A percentile compares a stretch with the other conserved stretches of the same genome.
Conservation (phyloP, 306 rosid species). For the Geum urbanum region DNA sequence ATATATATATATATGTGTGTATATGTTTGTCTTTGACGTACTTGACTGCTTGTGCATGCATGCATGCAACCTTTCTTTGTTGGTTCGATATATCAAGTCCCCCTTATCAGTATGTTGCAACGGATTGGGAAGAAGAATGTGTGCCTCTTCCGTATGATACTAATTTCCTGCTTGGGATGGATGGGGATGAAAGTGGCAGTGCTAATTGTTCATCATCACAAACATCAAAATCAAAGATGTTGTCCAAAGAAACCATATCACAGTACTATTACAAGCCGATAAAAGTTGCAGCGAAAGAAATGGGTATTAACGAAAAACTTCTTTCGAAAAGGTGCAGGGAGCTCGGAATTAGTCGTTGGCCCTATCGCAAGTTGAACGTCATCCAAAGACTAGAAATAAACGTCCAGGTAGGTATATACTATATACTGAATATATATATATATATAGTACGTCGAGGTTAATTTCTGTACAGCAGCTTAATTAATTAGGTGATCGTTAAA, state of each 20-base stretch:
- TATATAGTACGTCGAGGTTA: no score
- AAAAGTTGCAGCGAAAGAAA: background rate
- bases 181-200: background rate
- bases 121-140: background rate
- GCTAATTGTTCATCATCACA: background rate
- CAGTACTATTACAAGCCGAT: background rate
- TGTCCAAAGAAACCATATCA: constrained; percentile 5
- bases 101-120: background rate
- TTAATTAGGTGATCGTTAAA: no score
- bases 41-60: background rate
- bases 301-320: background rate
- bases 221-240: background rate
- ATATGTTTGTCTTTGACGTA: no score
- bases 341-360: background rate
- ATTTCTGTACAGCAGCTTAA: no score
- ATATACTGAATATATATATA: no score
- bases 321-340: background rate
- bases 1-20: background rate
- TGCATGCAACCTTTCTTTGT: no score
- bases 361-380: background rate
- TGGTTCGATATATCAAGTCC: no score
- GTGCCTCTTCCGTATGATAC: background rate
- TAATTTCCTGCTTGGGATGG: background rate
- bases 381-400: background rate
- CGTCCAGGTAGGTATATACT: background rate